A percentile compares a stretch with the other conserved stretches of the same genome.
These are phyloP conservation scores for Knoxdaviesia proteae DNA, from an alignment of 2,329 filamentous ascomycete genomes.

Conservation along the genomic window DNA sequence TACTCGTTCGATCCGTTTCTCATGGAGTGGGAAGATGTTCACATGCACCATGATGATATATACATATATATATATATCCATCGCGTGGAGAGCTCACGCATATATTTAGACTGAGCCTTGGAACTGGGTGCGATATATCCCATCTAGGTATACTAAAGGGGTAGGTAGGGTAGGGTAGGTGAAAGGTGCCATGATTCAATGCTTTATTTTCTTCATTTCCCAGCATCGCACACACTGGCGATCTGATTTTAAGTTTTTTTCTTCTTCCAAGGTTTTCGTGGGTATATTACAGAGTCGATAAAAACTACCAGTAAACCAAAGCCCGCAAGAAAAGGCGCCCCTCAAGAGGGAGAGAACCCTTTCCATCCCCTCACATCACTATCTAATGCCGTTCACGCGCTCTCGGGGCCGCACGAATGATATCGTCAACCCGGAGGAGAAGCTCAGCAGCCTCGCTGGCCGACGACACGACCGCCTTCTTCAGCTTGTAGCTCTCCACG, in stretches of 20 bases:
- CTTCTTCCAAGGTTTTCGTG: background rate
- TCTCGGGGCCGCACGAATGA: slow-evolving; percentile 82
- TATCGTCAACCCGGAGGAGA: slow-evolving; percentile 86
- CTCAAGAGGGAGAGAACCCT: slow-evolving; percentile 1
- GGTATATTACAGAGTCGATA: background rate
- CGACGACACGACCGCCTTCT: slow-evolving; percentile 91
- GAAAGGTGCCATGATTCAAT: background rate
- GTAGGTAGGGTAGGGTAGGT: too few relatives aligned
- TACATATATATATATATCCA: too few relatives aligned
- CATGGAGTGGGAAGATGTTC: too few relatives aligned
- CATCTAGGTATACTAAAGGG: too few relatives aligned
- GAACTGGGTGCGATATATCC: too few relatives aligned
- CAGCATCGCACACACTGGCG: too few relatives aligned
- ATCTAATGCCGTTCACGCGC: slow-evolving; percentile 51
- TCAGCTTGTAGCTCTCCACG: slow-evolving; percentile 96
- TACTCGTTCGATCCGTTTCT: too few relatives aligned
- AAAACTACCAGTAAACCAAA: slow-evolving; percentile 1
- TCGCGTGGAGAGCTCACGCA: too few relatives aligned
- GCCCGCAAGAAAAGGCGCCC: background rate
- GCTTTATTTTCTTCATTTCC: background rate
- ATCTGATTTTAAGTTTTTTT: background rate
- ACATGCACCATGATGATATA: too few relatives aligned
- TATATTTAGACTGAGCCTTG: too few relatives aligned
- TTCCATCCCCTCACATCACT: slow-evolving; percentile 18
- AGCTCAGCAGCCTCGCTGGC: slow-evolving; percentile 94